Evolutionary conservation across 106 monocot genomes (phyloP).

Genomic region (Dendrobium chrysotoxum): DNA sequence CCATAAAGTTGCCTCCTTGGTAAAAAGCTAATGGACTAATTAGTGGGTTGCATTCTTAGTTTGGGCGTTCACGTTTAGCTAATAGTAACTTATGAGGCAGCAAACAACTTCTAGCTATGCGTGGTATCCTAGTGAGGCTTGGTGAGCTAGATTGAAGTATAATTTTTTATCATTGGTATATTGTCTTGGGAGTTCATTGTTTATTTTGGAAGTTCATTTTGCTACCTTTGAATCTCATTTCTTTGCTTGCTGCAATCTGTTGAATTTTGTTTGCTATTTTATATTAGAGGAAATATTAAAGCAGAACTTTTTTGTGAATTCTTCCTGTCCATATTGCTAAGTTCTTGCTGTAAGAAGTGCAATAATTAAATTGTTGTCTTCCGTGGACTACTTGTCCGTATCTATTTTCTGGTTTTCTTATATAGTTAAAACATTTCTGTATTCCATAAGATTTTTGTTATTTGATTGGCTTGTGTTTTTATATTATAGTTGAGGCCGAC

Average conservation of each 20-base stretch:
- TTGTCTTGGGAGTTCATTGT: neutral
- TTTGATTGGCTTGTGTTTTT: no score
- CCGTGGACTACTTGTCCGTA: neutral
- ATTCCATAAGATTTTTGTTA: neutral
- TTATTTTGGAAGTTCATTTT: neutral
- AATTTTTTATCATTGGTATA: neutral
- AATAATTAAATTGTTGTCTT: neutral
- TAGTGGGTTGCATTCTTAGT: neutral
- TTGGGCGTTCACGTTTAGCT: neutral
- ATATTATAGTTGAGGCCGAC: neutral
- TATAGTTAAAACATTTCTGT: neutral
- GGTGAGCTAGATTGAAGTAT: neutral
- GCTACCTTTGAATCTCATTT: neutral
- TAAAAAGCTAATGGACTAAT: neutral
- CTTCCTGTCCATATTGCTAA: neutral
- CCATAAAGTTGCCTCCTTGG: neutral
- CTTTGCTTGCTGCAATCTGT: neutral
- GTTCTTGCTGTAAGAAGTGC: neutral
- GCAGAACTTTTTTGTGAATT: neutral
- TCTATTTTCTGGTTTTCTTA: neutral
- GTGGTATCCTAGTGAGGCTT: neutral
- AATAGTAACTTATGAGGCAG: neutral
- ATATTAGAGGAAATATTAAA: neutral
- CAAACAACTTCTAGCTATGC: neutral
- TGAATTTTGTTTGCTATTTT: neutral